Evolutionary conservation across 495 filamentous ascomycete genomes (phyloP).

Genomic region (Penicillium steckii): DNA sequence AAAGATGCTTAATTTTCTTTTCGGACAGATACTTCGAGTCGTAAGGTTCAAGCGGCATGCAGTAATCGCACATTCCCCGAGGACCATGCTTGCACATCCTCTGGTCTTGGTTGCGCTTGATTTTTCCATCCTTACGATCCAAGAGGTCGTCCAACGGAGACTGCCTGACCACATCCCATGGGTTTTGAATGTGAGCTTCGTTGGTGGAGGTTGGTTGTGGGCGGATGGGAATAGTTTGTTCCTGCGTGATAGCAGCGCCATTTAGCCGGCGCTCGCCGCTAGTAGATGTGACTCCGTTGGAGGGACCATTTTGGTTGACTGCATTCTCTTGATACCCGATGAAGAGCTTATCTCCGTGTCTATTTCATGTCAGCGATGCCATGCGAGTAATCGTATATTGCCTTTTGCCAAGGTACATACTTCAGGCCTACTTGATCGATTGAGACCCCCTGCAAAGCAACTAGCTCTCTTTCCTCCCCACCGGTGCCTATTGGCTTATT

Average conservation of each 20-base stretch:
- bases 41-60: conserved; percentile 97
- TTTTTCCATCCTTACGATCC: conserved; percentile 92
- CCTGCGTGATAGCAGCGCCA: conserved; percentile 70
- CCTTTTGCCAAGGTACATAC: conserved; percentile 52
- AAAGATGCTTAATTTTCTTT: conserved; percentile 97
- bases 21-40: conserved; percentile 81
- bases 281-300: conserved; percentile 34
- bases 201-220: conserved; percentile 48
- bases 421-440: conserved; percentile 70
- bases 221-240: conserved; percentile 63
- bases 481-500: conserved; percentile 73
- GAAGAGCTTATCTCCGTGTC: conserved; percentile 89
- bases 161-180: conserved; percentile 90
- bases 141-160: conserved; percentile 80
- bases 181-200: conserved; percentile 73
- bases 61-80: conserved; percentile 99
- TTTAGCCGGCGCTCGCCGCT: conserved; percentile 62
- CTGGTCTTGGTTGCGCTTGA: conserved; percentile 66
- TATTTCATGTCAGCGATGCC: conserved; percentile 28
- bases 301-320: conserved; percentile 48
- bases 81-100: conserved; percentile 95
- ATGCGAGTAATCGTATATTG: too few species aligned
- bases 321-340: conserved; percentile 67
- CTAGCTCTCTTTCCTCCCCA: conserved; percentile 69
- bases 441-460: conserved; percentile 62